Evolutionary conservation across 164 flowering plant genomes (phyloP).

Genomic region (Liquidambar formosana): DNA sequence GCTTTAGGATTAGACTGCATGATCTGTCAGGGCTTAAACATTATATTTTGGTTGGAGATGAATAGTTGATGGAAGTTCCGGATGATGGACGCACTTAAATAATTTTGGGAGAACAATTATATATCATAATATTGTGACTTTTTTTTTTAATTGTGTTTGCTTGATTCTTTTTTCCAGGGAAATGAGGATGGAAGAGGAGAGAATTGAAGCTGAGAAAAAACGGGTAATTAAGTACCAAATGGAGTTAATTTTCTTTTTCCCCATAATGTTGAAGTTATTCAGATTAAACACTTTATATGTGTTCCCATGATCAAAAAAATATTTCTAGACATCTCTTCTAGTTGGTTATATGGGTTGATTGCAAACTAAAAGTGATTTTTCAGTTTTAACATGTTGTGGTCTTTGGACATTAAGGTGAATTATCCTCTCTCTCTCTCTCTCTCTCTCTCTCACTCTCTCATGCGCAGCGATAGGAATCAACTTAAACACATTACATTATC

Average conservation of each 20-base stretch:
- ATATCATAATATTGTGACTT: background rate
- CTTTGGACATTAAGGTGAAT: too few relatives aligned
- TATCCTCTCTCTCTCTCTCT: too few relatives aligned
- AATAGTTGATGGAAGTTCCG: background rate
- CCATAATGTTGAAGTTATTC: background rate
- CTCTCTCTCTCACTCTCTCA: too few relatives aligned
- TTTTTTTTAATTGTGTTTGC: background rate
- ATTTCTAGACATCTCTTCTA: background rate
- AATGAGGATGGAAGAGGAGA: conserved; percentile 71
- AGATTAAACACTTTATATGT: background rate
- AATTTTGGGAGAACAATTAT: too few relatives aligned
- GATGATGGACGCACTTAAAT: background rate
- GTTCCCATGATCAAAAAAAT: background rate
- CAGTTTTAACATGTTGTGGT: too few relatives aligned
- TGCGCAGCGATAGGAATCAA: too few relatives aligned
- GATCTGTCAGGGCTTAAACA: too few relatives aligned
- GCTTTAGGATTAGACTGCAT: background rate
- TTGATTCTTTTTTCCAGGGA: conserved; percentile 45
- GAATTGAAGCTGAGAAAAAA: conserved; percentile 80
- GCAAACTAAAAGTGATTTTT: too few relatives aligned
- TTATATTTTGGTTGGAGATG: background rate
- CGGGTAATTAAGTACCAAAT: conserved; percentile 44
- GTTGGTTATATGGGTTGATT: too few relatives aligned
- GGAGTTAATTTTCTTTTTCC: background rate
- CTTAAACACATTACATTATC: too few relatives aligned